Base-by-base conservation (phyloP, 2,329 filamentous ascomycete genomes). In the Colletotrichum sp. region DNA sequence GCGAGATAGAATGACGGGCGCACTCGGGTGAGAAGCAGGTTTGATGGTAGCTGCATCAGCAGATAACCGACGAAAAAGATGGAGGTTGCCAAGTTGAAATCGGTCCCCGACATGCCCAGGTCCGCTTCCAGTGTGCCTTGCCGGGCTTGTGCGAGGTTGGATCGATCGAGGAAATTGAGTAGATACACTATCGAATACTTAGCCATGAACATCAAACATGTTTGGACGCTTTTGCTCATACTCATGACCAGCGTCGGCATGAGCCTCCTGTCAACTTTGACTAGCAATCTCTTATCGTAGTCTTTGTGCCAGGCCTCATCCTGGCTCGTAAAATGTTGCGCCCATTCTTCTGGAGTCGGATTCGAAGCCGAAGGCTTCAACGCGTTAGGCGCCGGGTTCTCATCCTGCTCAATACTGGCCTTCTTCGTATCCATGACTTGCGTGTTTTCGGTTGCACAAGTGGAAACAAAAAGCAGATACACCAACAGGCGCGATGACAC, bases 1-100 rank as follows among this genome's bases (percentile, higher is more conserved):
- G 87, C 84, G 2, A 92, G 84, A 74, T 90, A 92, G 2, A 88
- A 70, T 3, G 87, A 88, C 1, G 90, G 90, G 12, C 86, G 83
- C 34, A 90, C 81, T 5, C 87, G 83, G 0, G 89, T 91, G 4
- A 92, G 81, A 0, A 90, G 77, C 70, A 92, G 83, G 74, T 92
- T 93, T 0, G 89, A 91, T 0, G 90, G 91, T 0, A 92, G 81
- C 78, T 92, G 90, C 87, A 92, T 91, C 15, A 91, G 80, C 1
- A 92, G 82, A 76, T 92, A 92, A 5, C 90, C 87, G 2, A 91
- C 88, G 73, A 90, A 91, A 34, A 90, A 82, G 76, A 90, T 88
- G 73, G 86, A 87, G 6, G 87, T 89, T 13, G 86, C 86, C 3
- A 90, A 80, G 75, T 91, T 90, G 77, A 89, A 91, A 62, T 92